phyloP scores from a whole-genome alignment of 331 rosid species.

The Quercus tomentella region DNA sequence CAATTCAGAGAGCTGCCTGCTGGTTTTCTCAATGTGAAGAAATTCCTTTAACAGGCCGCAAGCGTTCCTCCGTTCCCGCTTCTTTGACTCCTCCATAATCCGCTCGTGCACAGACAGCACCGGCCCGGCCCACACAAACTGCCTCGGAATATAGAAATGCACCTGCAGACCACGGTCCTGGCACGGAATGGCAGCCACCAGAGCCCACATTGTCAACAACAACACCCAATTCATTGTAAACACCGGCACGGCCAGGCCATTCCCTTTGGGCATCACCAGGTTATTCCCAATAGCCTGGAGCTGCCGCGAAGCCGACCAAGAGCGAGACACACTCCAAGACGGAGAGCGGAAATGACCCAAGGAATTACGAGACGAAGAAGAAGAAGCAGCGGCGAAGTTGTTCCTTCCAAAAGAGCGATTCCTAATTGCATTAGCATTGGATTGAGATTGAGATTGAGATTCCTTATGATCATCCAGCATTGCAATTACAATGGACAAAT shows the following conservation, averaged over 20 bases:
- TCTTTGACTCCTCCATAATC: constrained; percentile 72
- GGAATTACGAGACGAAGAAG: background rate
- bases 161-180: constrained; percentile 87
- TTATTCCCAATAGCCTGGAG: constrained; percentile 72
- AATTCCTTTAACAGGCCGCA: constrained; percentile 80
- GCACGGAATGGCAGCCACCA: constrained; percentile 97
- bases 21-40: constrained; percentile 69
- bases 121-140: constrained; percentile 64
- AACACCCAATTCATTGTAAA: constrained; percentile 56
- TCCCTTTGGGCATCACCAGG: constrained; percentile 24
- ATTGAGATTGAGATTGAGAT: background rate
- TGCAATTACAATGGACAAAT: constrained; percentile 52
- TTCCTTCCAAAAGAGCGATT: constrained; percentile 86
- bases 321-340: constrained; percentile 84
- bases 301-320: constrained; percentile 91
- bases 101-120: constrained; percentile 55
- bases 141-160: constrained; percentile 55
- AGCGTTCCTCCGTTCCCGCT: constrained; percentile 69
- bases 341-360: constrained; percentile 56
- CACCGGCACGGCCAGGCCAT: constrained; percentile 56
- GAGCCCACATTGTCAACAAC: constrained; percentile 76
- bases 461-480: constrained; percentile 79
- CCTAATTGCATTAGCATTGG: constrained; percentile 34
- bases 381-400: background rate
- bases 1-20: constrained; percentile 61